phyloP scores from a whole-genome alignment of 2,329 filamentous ascomycete genomes.

The Aspergillus texensis region DNA sequence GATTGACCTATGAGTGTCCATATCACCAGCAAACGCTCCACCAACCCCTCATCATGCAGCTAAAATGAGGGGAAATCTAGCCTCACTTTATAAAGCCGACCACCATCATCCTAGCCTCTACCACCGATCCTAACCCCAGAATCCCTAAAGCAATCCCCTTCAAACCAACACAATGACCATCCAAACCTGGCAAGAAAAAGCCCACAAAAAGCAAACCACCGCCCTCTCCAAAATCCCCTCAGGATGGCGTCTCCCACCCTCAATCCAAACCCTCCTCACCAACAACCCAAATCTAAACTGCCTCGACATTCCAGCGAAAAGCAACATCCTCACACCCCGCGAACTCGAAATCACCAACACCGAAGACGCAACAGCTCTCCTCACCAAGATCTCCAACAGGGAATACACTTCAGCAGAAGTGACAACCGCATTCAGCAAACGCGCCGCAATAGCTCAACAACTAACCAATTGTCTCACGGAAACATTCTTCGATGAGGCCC shows the following conservation, averaged over 20 bases:
- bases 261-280: background rate
- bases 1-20: no score
- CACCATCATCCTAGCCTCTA: no score
- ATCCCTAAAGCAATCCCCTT: no score
- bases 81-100: no score
- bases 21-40: no score
- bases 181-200: background rate
- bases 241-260: background rate
- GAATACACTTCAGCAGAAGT: background rate
- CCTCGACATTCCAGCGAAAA: background rate
- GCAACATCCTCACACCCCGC: no score
- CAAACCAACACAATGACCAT: background rate
- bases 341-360: no score
- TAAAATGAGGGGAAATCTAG: no score
- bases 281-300: background rate
- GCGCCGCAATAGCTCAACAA: constrained; percentile 1
- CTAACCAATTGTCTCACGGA: constrained; percentile 52
- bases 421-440: background rate
- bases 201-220: background rate
- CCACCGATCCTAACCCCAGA: no score
- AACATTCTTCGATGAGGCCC: constrained; percentile 54
- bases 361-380: background rate
- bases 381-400: background rate
- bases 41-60: no score
- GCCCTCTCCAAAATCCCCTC: background rate